Evolutionary conservation across 805 yeast species (phyloP), one percentile per base, ranked within the genome.

Genomic region (Sugiyamaella qingdaonensis): DNA sequence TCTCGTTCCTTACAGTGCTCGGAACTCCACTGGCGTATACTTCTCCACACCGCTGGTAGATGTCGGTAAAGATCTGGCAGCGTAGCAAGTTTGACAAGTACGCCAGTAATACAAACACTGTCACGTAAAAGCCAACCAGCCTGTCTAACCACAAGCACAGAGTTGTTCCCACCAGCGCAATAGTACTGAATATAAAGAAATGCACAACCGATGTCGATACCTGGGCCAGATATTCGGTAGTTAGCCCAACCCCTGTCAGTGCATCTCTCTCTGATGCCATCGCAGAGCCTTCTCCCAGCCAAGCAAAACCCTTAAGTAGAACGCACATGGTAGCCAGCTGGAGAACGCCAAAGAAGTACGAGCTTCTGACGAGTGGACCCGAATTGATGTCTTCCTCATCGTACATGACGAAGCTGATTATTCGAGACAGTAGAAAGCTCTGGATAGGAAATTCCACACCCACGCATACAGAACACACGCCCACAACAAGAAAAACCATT

Each of bases 391-490:
- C 24, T 21, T 39, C 43, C 5, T 39, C 43, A 39, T 39, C 43
- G 21, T 39, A 39, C 43, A 39, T 39, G 16, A 39, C 43, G 13
- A 16, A 39, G 24, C 43, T 39, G 11, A 39, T 39, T 10, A 39
- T 39, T 5, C 24, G 16, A 5, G 43, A 39, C 13, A 39, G 19
- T 5, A 39, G 43, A 16, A 39, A n/a, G 43, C 43, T 39, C 19
- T 39, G 43, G 21, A 39, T 16, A 39, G 43, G 43, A 16, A 39
- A 39, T 9, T 39, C 43, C 5, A 39, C 43, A 16, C 43, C 43
- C 11, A 39, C 43, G 13, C 16, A 39, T 39, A 39, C 19, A 9
- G 43, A 14, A 16, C 43, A 39, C 13, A 39, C 43, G 5, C 43
- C 43, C 5, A 39, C 21, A 14, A 39, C 24, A 5, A 39, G 19